These are phyloP conservation scores for Sclerotinia subarctica DNA, from an alignment of 2,329 filamentous ascomycete genomes.

Conservation along the genomic window DNA sequence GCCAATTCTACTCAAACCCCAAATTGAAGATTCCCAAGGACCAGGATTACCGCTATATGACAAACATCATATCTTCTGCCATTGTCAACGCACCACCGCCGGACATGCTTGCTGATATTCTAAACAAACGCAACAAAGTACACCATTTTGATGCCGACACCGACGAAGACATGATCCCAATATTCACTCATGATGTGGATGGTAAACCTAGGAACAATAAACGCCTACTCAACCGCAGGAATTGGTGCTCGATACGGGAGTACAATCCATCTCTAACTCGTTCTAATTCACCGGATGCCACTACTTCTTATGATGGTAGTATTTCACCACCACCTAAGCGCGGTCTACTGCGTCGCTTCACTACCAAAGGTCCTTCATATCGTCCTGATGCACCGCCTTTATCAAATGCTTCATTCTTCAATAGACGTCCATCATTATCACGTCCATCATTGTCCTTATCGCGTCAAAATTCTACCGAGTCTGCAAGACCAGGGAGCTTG, in stretches of 20 bases:
- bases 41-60: constrained; percentile 93
- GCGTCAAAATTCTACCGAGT: constrained; percentile 41
- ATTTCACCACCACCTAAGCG: constrained; percentile 38
- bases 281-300: constrained; percentile 59
- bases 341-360: constrained; percentile 37
- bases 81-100: constrained; percentile 91
- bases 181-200: constrained; percentile 87
- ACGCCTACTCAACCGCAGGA: constrained; percentile 79
- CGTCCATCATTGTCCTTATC: constrained; percentile 31
- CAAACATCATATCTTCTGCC: constrained; percentile 88
- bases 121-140: constrained; percentile 88
- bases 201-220: constrained; percentile 90
- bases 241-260: constrained; percentile 90
- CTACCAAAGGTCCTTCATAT: constrained; percentile 36
- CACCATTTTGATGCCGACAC: constrained; percentile 73
- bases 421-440: constrained; percentile 45
- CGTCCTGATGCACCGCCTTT: constrained; percentile 36
- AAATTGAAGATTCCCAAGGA: constrained; percentile 80
- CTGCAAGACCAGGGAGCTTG: constrained; percentile 43
- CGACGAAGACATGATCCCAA: constrained; percentile 92
- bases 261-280: constrained; percentile 79
- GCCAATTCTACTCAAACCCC: constrained; percentile 92
- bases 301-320: constrained; percentile 40
- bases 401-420: constrained; percentile 35
- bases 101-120: constrained; percentile 80